A percentile compares a stretch with the other conserved stretches of the same genome.
Evolutionary conservation across 2,329 filamentous ascomycete species (phyloP).

Genomic region (Aspergillus nomiae): DNA sequence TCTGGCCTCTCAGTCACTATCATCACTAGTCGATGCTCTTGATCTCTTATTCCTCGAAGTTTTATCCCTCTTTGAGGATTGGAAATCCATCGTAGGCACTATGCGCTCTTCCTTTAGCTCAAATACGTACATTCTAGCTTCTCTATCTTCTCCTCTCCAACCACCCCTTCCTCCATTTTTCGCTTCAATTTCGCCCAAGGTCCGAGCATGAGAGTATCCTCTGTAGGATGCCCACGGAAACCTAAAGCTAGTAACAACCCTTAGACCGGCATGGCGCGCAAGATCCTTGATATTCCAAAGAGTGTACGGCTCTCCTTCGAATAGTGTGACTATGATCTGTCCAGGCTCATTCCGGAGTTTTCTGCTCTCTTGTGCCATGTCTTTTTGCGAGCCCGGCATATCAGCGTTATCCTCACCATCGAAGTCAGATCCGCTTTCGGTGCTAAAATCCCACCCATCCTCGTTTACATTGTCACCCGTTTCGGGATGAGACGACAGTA

Average conservation of each 20-base stretch:
- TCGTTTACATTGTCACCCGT: conserved; percentile 25
- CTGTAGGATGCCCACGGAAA: conserved; percentile 52
- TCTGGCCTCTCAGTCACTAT: conserved; percentile 28
- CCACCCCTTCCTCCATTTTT: conserved; percentile 43
- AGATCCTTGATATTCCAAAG: conserved; percentile 93
- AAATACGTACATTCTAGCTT: conserved; percentile 50
- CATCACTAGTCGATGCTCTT: conserved; percentile 35
- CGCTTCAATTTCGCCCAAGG: conserved; percentile 47
- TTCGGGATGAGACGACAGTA: conserved; percentile 36
- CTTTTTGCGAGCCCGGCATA: background rate
- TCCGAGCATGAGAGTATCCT: conserved; percentile 51
- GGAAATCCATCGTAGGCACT: background rate
- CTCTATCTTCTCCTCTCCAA: conserved; percentile 51
- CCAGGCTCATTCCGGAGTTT: conserved; percentile 37
- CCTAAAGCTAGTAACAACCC: conserved; percentile 49
- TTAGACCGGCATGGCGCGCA: conserved; percentile 65
- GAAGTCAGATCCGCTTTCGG: conserved; percentile 19
- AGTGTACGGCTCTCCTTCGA: conserved; percentile 92
- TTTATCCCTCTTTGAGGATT: conserved; percentile 9
- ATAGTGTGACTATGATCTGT: conserved; percentile 78
- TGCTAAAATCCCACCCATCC: conserved; percentile 28
- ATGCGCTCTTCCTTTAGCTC: conserved; percentile 40
- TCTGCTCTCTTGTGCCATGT: conserved; percentile 11
- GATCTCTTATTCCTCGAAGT: conserved; percentile 38
- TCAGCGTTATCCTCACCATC: conserved; percentile 22